These are phyloP conservation scores for Fusarium staphyleae DNA, from an alignment of 2,329 filamentous ascomycete genomes.

Conservation along the genomic window DNA sequence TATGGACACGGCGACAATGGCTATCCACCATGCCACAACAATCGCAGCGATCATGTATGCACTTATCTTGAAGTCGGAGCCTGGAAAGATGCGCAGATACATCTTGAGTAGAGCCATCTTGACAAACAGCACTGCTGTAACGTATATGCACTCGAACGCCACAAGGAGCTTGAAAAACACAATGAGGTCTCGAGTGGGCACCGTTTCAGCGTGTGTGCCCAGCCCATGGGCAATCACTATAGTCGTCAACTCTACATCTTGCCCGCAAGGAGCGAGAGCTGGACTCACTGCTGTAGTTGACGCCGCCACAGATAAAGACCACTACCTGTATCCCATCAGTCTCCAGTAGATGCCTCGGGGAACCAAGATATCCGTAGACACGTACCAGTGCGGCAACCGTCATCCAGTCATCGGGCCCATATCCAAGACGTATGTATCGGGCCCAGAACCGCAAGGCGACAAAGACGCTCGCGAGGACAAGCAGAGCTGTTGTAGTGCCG, in stretches of 20 bases:
- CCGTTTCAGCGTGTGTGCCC: conserved; percentile 3
- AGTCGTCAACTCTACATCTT: neutral
- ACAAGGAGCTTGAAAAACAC: conserved; percentile 25
- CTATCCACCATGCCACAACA: conserved; percentile 25
- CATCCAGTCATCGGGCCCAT: conserved; percentile 22
- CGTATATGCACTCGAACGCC: conserved; percentile 26
- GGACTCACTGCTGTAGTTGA: conserved; percentile 27
- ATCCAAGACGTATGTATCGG: conserved; percentile 11
- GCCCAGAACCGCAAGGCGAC: conserved; percentile 22
- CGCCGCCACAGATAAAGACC: conserved; percentile 15
- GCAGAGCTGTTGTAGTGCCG: conserved; percentile 11
- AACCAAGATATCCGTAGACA: neutral
- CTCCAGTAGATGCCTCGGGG: too few species aligned
- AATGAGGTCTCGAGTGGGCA: neutral
- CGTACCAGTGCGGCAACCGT: conserved; percentile 15
- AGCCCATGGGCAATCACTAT: conserved; percentile 27
- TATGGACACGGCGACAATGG: conserved; percentile 25
- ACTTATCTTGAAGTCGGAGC: conserved; percentile 9
- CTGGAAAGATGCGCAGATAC: conserved; percentile 27
- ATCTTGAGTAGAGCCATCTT: conserved; percentile 22
- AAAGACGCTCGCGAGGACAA: conserved; percentile 8
- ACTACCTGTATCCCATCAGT: too few species aligned
- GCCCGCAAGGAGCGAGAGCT: accelerated
- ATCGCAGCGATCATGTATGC: conserved; percentile 8
- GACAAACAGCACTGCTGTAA: conserved; percentile 23